Base-by-base conservation (phyloP, 768 basidiomycete genomes). In the Termitomyces titanicus region DNA sequence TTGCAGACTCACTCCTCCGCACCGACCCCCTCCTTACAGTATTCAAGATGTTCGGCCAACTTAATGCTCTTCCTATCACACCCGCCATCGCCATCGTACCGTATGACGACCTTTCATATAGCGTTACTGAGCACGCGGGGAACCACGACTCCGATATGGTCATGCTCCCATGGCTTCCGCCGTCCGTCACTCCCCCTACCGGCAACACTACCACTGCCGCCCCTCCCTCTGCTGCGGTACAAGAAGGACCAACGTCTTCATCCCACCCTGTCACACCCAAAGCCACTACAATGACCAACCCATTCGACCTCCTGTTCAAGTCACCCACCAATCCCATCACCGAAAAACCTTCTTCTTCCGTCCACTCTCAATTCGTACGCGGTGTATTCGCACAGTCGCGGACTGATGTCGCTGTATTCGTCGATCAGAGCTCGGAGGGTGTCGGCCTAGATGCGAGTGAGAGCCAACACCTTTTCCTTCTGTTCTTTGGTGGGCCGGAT, bases 401-500 rank as follows among this genome's bases (percentile, higher is more conserved):
- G 58, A 83, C 76, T 18, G 92, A 98, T 63, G 89, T 96, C 20
- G 93, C 86, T 0, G 70, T 98, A 10, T 93, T 88, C 64, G 80
- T 98, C 45, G 93, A 97, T 63, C 79, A 82, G 44, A 79, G 78
- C 35, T 72, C 74, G 50, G 59, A 35, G 20, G 48, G 55, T 20
- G 54, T 61, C 7, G 34, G 31, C 24, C 13, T 1, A 29, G 61
- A 9, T 49, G 64, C 31, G 40, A 68, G 68, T 44, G 71, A 71
- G 38, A 68, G 63, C 9, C 79, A 85, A 63, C 89, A 92, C 64
- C 61, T 98, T 13, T 89, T 93, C 71, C 64, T 97, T 12, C 90
- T 93, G 0, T 98, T 98, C 80, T 90, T 93, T 67, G 96, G 96
- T 22, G 96, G 96, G 0, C 89, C 93, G 0, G 96, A 98, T 68